phyloP scores from a whole-genome alignment of 495 filamentous ascomycete species.

The Choiromyces venosus region DNA sequence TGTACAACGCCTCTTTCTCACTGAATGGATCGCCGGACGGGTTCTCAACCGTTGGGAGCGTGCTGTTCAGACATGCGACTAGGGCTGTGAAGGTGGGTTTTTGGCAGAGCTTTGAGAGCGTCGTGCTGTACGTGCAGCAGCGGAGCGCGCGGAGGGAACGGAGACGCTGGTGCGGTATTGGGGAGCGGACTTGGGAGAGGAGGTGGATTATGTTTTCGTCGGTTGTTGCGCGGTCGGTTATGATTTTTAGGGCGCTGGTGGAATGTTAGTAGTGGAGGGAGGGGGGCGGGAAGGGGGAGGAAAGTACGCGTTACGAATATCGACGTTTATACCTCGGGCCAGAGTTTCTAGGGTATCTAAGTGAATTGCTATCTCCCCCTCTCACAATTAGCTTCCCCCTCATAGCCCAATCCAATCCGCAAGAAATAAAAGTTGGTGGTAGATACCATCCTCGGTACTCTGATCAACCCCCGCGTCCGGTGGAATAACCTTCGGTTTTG shows the following conservation, averaged over 20 bases:
- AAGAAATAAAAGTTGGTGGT: conserved; percentile 8
- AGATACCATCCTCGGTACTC: conserved; percentile 33
- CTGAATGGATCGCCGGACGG: conserved; percentile 12
- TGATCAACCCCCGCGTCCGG: conserved; percentile 28
- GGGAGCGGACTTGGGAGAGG: conserved; percentile 20
- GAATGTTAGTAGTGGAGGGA: neutral
- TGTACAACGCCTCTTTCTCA: conserved; percentile 31
- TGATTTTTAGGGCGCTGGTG: conserved; percentile 32
- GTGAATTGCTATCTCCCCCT: conserved; percentile 20
- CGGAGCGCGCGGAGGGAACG: conserved; percentile 30
- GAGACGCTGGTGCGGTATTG: neutral
- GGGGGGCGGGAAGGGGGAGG: neutral
- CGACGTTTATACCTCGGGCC: conserved; percentile 19
- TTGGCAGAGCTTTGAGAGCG: conserved; percentile 29
- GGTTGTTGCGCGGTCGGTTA: conserved; percentile 36
- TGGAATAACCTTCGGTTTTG: conserved; percentile 14
- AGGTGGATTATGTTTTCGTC: conserved; percentile 21
- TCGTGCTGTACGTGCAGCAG: conserved; percentile 27
- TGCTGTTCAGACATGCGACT: conserved; percentile 23
- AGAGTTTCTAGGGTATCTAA: conserved; percentile 28
- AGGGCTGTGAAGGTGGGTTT: conserved; percentile 24
- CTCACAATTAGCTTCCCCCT: conserved; percentile 30
- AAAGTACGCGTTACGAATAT: conserved; percentile 31
- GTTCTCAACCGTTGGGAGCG: conserved; percentile 13
- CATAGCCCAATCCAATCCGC: conserved; percentile 22